Evolutionary conservation across 805 yeast species (phyloP), one percentile per base, ranked within the genome.

Genomic region (Wickerhamiella bombiphila): DNA sequence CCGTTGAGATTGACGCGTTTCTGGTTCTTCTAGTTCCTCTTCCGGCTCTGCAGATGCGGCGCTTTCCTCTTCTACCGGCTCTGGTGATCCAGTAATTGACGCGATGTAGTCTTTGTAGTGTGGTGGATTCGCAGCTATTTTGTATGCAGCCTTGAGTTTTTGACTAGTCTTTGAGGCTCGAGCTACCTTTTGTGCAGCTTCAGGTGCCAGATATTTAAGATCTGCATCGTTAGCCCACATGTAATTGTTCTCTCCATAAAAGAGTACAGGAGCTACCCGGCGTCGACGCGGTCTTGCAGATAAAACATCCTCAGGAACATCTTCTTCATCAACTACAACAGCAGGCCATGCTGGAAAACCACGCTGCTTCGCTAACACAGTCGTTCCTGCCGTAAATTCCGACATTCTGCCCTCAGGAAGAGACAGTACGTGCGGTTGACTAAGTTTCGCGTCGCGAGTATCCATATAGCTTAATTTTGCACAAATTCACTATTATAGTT

Each of bases 291-390:
- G 80, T 41, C 64, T 66, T 45, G 64, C 66, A 14, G 57, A 54
- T 19, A 58, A 45, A 21, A 80, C 70, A 46, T 65, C 60, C 16
- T 61, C 69, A 0, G 93, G 91, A 4, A 81, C 63, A 5, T 70
- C 56, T 14, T 66, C 64, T 42, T 62, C 69, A 1, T 75, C 76
- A 3, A 81, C 67, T 3, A 80, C 72, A 66, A 80, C 72, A 2
- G 85, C 83, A 0, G 93, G 93, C 93, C 93, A 81, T 29, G 86
- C 77, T 1, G 93, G 80, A 52, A 73, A 80, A 5, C 91, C 88
- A 49, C 79, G 79, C 29, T 79, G 75, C 53, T 80, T 79, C 3
- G 86, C 86, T 18, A 81, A 63, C 1, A 81, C 76, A 3, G 68
- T 58, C 17, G 63, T 59, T 2, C 74, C 73, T 1, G 73, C 67